phyloP scores from a whole-genome alignment of 2,329 filamentous ascomycete genomes.

The Exophiala xenobiotica region DNA sequence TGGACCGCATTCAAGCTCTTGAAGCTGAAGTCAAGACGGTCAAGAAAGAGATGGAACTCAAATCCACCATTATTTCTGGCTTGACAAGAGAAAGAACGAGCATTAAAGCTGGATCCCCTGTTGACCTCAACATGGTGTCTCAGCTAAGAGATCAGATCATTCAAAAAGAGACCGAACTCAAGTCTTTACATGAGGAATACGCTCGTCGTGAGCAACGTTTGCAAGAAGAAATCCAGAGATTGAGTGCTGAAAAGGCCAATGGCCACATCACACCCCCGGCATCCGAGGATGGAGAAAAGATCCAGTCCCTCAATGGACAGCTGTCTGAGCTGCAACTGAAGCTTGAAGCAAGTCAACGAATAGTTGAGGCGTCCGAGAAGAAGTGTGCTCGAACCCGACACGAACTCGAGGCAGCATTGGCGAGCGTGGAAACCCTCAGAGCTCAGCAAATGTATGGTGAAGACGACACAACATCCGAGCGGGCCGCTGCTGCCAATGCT shows the following conservation, averaged over 20 bases:
- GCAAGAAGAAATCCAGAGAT: conserved; percentile 65
- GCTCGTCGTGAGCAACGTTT: conserved; percentile 74
- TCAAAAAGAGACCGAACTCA: conserved; percentile 79
- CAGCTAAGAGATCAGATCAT: conserved; percentile 84
- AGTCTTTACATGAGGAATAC: conserved; percentile 69
- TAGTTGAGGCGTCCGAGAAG: conserved; percentile 70
- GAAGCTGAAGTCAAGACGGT: conserved; percentile 79
- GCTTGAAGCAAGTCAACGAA: conserved; percentile 68
- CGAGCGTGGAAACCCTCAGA: conserved; percentile 51
- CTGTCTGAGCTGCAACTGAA: conserved; percentile 72
- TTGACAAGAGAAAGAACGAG: conserved; percentile 90
- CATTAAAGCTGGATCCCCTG: conserved; percentile 73
- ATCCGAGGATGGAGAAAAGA: conserved; percentile 49
- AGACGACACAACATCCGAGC: conserved; percentile 26
- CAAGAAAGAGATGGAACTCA: conserved; percentile 95
- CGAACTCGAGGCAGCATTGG: conserved; percentile 68
- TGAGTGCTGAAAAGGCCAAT: conserved; percentile 50
- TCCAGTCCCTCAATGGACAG: conserved; percentile 64
- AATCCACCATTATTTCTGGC: conserved; percentile 93
- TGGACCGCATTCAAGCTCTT: conserved; percentile 85
- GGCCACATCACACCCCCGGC: conserved; percentile 42
- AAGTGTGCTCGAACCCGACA: conserved; percentile 70
- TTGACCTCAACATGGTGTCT: conserved; percentile 88
- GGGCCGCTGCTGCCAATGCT: conserved; percentile 43
- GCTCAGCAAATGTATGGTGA: conserved; percentile 34